A percentile compares a stretch with the other conserved stretches of the same genome.
Evolutionary conservation across 108 stramenopile species (phyloP).

Genomic region (Cyclostephanos invisitatus): DNA sequence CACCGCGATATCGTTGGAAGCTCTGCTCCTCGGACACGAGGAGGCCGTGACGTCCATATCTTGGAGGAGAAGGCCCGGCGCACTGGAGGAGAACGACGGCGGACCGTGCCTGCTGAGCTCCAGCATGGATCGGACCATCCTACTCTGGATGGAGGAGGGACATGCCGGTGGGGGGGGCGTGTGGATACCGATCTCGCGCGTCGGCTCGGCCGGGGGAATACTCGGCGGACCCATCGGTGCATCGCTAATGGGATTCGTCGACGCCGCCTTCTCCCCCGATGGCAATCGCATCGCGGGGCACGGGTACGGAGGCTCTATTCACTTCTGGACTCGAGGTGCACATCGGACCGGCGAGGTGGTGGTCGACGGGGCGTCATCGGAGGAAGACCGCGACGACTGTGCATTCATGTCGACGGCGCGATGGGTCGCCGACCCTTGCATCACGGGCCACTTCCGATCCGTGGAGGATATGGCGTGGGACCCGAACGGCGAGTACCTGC

Average conservation of each 20-base stretch:
- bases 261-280: slow-evolving; percentile 51
- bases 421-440: slow-evolving; percentile 76
- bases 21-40: slow-evolving; percentile 85
- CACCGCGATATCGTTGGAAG: slow-evolving; percentile 73
- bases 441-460: slow-evolving; percentile 85
- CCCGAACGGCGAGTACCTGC: slow-evolving; percentile 71
- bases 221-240: slow-evolving; percentile 82
- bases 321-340: slow-evolving; percentile 59
- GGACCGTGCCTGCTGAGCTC: slow-evolving; percentile 68
- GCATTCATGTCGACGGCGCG: slow-evolving; percentile 30
- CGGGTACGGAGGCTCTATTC: slow-evolving; percentile 84
- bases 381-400: slow-evolving; percentile 40
- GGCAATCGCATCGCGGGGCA: slow-evolving; percentile 70
- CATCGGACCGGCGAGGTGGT: slow-evolving; percentile 17
- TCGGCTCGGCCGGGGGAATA: slow-evolving; percentile 90
- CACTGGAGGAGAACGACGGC: slow-evolving; percentile 41
- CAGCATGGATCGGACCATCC: slow-evolving; percentile 86
- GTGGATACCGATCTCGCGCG: slow-evolving; percentile 83
- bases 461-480: slow-evolving; percentile 84
- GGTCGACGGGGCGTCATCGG: slow-evolving; percentile 3
- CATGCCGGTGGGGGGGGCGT: slow-evolving; percentile 43
- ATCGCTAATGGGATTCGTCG: slow-evolving; percentile 74
- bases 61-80: slow-evolving; percentile 58
- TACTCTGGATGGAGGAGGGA: slow-evolving; percentile 69
- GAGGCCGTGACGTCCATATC: slow-evolving; percentile 74